Evolutionary conservation across 108 stramenopile species (phyloP).

Genomic region (Hondaea fermentalgiana): DNA sequence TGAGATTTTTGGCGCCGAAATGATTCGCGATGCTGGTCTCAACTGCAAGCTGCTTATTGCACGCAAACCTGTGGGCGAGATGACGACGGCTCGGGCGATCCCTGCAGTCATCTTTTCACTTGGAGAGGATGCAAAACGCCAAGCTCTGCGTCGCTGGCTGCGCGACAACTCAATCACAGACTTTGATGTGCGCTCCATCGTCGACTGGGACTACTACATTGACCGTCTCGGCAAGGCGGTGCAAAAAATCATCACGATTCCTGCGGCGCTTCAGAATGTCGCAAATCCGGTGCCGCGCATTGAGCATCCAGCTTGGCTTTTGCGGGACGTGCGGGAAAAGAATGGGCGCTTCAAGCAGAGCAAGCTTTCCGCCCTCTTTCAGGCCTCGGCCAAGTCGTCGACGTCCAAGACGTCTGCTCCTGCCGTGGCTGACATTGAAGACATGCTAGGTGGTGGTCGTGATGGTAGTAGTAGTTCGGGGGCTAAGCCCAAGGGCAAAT

Average conservation of each 20-base stretch:
- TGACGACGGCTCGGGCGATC: conserved; percentile 89
- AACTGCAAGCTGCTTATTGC: conserved; percentile 95
- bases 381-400: neutral
- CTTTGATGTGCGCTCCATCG: conserved; percentile 77
- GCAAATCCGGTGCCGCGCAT: conserved; percentile 87
- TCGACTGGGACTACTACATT: conserved; percentile 96
- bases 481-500: neutral
- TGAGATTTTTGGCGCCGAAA: conserved; percentile 93
- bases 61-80: conserved; percentile 82
- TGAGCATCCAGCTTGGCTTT: conserved; percentile 88
- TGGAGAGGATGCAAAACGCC: conserved; percentile 69
- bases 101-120: conserved; percentile 91
- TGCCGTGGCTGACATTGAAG: neutral
- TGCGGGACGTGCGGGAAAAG: conserved; percentile 64
- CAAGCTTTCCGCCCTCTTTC: conserved; percentile 69
- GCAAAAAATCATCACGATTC: conserved; percentile 97
- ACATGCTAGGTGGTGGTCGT: neutral
- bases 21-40: conserved; percentile 93
- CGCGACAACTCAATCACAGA: conserved; percentile 76
- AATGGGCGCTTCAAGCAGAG: conserved; percentile 74
- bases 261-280: conserved; percentile 89
- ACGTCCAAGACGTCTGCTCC: neutral
- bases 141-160: conserved; percentile 83
- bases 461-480: neutral
- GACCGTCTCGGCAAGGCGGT: conserved; percentile 89